Conservation (phyloP, 805 yeast genomes). For the Metschnikowia continentalis region DNA sequence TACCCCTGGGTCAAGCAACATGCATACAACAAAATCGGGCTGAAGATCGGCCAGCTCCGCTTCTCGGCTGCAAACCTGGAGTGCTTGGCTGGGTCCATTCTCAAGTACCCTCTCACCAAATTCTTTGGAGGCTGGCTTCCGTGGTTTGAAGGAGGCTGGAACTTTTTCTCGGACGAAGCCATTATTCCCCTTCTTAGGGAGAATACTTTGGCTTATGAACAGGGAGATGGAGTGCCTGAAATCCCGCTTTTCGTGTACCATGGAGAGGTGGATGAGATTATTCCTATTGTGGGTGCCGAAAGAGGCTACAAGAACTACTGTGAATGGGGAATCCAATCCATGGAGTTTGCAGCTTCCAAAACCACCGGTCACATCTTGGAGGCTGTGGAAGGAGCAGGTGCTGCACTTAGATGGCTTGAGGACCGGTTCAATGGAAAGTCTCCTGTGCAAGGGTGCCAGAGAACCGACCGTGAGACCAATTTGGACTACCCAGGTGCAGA, state of each 20-base stretch:
- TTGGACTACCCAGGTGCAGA: conserved; percentile 13
- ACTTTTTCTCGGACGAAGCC: neutral
- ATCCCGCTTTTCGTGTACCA: conserved; percentile 26
- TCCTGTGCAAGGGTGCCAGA: conserved; percentile 9
- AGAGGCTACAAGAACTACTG: conserved; percentile 27
- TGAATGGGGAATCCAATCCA: conserved; percentile 23
- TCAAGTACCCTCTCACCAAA: neutral
- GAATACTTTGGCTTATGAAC: conserved; percentile 6
- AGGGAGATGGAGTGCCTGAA: conserved; percentile 16
- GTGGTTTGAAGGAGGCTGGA: neutral
- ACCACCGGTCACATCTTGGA: conserved; percentile 26
- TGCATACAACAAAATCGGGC: neutral
- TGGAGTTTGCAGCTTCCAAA: conserved; percentile 25
- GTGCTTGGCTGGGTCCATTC: neutral
- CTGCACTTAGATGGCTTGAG: conserved; percentile 12
- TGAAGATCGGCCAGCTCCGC: neutral
- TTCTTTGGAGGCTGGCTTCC: neutral
- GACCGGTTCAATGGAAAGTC: conserved; percentile 10
- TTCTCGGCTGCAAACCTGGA: neutral
- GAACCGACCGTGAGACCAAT: conserved; percentile 10
- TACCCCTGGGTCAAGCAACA: conserved; percentile 22
- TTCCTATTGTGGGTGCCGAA: conserved; percentile 19
- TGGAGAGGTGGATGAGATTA: conserved; percentile 20
- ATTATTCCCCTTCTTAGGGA: neutral
- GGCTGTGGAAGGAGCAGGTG: conserved; percentile 11